Evolutionary conservation across 2,329 filamentous ascomycete species (phyloP).

Genomic region (Westerdykella ornata): DNA sequence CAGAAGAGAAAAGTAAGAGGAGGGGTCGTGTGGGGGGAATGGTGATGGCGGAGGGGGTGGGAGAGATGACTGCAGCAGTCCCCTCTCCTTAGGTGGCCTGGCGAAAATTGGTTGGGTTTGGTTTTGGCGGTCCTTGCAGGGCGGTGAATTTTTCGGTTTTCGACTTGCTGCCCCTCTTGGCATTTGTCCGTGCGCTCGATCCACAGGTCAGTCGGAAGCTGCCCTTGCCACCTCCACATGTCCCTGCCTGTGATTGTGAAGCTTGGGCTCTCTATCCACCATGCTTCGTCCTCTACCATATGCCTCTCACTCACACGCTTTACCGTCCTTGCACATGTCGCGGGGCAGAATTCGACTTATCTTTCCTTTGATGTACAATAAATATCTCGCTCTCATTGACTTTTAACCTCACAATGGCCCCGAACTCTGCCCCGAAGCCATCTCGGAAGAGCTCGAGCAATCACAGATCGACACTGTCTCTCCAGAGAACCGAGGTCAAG

Average conservation of each 20-base stretch:
- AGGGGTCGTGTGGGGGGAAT: constrained; percentile 36
- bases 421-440: constrained; percentile 22
- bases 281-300: constrained; percentile 2
- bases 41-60: constrained; percentile 21
- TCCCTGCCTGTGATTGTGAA: constrained; percentile 1
- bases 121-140: background rate
- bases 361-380: background rate
- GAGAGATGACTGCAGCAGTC: constrained; percentile 31
- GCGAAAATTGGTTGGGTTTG: background rate
- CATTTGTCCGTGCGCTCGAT: background rate
- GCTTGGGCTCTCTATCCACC: constrained; percentile 2
- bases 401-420: background rate
- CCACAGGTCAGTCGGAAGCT: background rate
- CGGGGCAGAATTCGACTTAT: no score
- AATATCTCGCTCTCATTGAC: background rate
- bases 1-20: constrained; percentile 45
- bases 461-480: constrained; percentile 61
- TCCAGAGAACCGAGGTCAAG: constrained; percentile 65
- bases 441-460: constrained; percentile 41
- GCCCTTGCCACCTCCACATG: background rate
- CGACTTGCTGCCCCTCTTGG: background rate
- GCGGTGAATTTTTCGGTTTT: constrained; percentile 1
- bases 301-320: no score
- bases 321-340: no score
- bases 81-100: constrained; percentile 18